Conservation (phyloP, 495 filamentous ascomycete species). For the Rostrohypoxylon terebratum region DNA sequence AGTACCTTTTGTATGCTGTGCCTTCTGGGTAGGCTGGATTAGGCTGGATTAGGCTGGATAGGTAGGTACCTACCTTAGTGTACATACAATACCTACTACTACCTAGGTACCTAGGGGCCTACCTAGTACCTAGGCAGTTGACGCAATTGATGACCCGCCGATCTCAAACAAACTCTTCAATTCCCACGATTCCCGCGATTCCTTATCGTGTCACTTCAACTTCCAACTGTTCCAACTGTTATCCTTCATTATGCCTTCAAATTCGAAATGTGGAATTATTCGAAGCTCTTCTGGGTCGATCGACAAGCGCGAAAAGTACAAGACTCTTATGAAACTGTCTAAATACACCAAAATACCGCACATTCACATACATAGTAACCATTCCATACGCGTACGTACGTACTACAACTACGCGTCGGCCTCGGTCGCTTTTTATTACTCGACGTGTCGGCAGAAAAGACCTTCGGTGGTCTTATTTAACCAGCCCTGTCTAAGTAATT, state of each 20-base stretch:
- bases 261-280: not conserved
- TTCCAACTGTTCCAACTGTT: no score
- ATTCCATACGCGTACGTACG: constrained; percentile 7
- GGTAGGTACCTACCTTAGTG: no score
- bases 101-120: no score
- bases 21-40: not conserved
- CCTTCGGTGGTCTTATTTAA: constrained; percentile 36
- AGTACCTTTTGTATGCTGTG: no score
- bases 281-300: not conserved
- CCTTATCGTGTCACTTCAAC: constrained; percentile 20
- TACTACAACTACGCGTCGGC: not conserved
- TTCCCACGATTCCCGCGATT: constrained; percentile 25
- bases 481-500: constrained; percentile 41
- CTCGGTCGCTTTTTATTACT: constrained; percentile 39
- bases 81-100: no score
- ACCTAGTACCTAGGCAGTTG: no score
- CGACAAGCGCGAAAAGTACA: not conserved
- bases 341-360: constrained; percentile 12
- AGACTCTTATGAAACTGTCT: not conserved
- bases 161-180: constrained; percentile 36
- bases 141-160: constrained; percentile 20
- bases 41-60: no score
- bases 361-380: not conserved
- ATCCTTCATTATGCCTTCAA: not conserved
- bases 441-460: constrained; percentile 40